Percentiles rank a stretch among this genome's conserved stretches.
These are phyloP conservation scores for Chaetomiaceae sp. DNA, from an alignment of 2,329 filamentous ascomycete genomes.

Conservation along the genomic window DNA sequence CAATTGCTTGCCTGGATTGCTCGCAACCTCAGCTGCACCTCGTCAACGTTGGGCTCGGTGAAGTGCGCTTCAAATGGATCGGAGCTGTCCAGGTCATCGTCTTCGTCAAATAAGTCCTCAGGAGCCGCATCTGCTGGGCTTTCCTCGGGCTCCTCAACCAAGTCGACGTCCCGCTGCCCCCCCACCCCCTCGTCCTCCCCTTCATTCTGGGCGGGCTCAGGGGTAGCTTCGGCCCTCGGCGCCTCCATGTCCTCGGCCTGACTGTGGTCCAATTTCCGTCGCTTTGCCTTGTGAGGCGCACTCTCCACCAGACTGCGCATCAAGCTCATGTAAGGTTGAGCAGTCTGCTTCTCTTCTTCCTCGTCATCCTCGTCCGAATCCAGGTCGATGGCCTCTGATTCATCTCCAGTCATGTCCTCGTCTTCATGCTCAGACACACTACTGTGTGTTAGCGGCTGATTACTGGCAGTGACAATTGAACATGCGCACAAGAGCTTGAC, in stretches of 20 bases:
- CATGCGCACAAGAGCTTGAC: constrained; percentile 11
- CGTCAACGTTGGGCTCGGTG: constrained; percentile 56
- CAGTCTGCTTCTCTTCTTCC: constrained; percentile 36
- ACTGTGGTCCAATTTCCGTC: constrained; percentile 48
- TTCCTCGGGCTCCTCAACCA: constrained; percentile 41
- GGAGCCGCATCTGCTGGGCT: constrained; percentile 32
- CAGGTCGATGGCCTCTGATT: constrained; percentile 29
- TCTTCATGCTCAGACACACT: constrained; percentile 20
- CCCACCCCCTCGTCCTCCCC: constrained; percentile 32
- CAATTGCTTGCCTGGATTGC: constrained; percentile 46
- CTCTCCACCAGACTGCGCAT: constrained; percentile 50
- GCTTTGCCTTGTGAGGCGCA: constrained; percentile 43
- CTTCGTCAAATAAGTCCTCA: constrained; percentile 36
- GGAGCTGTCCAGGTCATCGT: constrained; percentile 40
- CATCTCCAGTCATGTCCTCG: constrained; percentile 16
- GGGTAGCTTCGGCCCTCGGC: background rate
- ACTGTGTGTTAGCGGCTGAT: no score
- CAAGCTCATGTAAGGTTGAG: constrained; percentile 51
- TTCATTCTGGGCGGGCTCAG: constrained; percentile 27
- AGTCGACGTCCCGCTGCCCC: constrained; percentile 36
- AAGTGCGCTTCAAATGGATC: constrained; percentile 84
- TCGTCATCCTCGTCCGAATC: constrained; percentile 44
- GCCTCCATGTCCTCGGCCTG: constrained; percentile 16
- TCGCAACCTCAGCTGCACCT: constrained; percentile 48
- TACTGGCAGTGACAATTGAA: no score